Base-by-base conservation (phyloP, 2,329 filamentous ascomycete species). In the Xylaria digitata region DNA sequence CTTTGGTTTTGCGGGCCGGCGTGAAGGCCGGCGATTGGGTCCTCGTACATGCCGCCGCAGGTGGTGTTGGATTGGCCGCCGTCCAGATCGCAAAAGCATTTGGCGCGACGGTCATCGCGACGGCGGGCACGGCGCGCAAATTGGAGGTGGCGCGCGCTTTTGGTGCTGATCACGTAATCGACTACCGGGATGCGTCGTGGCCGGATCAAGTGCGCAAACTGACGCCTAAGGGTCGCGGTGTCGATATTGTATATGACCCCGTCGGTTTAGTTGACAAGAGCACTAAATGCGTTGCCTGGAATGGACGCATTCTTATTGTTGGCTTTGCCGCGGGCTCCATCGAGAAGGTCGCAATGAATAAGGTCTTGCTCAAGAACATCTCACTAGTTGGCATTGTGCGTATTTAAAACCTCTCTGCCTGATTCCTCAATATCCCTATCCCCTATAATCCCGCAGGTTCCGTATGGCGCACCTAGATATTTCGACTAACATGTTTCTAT, bases 231-330 rank as follows among this genome's bases (percentile, higher is more conserved):
- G 87, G 87, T 1, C 79, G 82, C 50, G 88, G 94, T 11, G 94
- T 97, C 19, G 94, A 98, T 79, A 93, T 98, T 58, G 94, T 98
- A 23, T 98, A 93, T 81, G 95, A 98, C 78, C 94, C 95, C 13
- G 95, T 98, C 0, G 95, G 95, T 0, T 82, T 97, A 77, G 92
- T 97, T 56, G 93, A 96, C 71, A 86, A 89, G 76, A 93, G 90
- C 72, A 92, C 94, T 72, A 97, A 97, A 81, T 97, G 95, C 81
- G 92, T 91, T 3, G 92, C 93, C 3, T 98, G 94, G 94, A 97
- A 97, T 78, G 95, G 92, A 1, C 87, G 94, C 13, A 85, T 98
- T 62, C 81, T 97, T 49, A 89, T 98, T 5, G 90, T 98, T 72
- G 95, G 95, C 0, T 98, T 97, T 77, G 94, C 94, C 0, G 92